Evolutionary conservation across 2,329 filamentous ascomycete species (phyloP), one percentile per base, ranked within the genome.

Genomic region (Aspergillus sp.): DNA sequence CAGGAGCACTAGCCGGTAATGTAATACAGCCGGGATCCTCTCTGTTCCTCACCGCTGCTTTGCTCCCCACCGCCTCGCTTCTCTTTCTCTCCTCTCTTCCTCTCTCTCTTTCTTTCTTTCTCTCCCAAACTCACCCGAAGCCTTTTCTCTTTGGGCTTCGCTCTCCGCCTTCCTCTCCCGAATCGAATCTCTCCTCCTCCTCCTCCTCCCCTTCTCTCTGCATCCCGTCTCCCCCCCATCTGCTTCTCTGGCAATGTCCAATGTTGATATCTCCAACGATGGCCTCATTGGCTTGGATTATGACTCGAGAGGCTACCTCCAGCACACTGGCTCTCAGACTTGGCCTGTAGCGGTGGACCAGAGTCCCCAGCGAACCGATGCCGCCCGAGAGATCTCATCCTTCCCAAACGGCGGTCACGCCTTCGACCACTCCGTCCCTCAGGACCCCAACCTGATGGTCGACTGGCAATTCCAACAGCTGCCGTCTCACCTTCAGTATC

Each of bases 221-320:
- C 28, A 44, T 43, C 43, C n/a, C n/a, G n/a, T n/a, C n/a, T n/a
- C n/a, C n/a, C n/a, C n/a, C n/a, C n/a, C n/a, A n/a, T n/a, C n/a
- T n/a, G n/a, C n/a, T 14, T 20, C 26, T 27, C 30, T 26, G 32
- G 59, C 51, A 37, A 66, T 65, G 56, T 62, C 57, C 43, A 63
- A 64, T 53, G 55, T 66, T 43, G 60, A 61, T 56, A 43, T 67
- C 44, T 48, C 58, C 32, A 51, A 46, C 44, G 63, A 68, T 37
- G 64, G 61, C 49, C 58, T 69, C 35, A 54, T 63, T 43, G 61
- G 58, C 42, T 58, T 66, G 42, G 65, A 68, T 35, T 66, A 66
- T 41, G 64, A 68, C 48, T 59, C 63, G 36, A 61, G 64, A 55
- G 55, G 46, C 30, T 69, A 66, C 51, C 54, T 62, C 39, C 55